Evolutionary conservation across 2,329 filamentous ascomycete species (phyloP), one percentile per base, ranked within the genome.

Genomic region (Colletotrichum sojae): DNA sequence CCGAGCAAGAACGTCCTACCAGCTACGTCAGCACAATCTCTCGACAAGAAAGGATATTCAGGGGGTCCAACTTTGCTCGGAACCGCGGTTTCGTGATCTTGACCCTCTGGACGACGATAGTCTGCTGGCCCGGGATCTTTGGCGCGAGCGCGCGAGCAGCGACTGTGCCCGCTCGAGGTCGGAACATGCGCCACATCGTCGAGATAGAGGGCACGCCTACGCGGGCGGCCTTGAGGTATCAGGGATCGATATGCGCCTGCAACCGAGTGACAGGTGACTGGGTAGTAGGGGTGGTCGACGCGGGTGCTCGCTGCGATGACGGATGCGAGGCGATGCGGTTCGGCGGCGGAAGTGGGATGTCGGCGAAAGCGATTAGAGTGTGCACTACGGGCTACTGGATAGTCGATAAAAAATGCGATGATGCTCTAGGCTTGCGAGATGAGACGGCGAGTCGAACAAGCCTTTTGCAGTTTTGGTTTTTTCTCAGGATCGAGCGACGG

Each of bases 1-100:
- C 79, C 76, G 39, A 82, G 76, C 22, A 78, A 58, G 20, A 73
- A 73, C 18, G 67, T 69, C 25, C 73, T 74, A n/a, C n/a, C 13
- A 8, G 45, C 25, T 18, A 22, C 5, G 51, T 67, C 9, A 60
- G 67, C 36, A 25, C 13, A 18, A 39, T 12, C 3, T 13, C 20
- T n/a, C 22, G 6, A 49, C 6, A 12, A 54, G 16, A 15, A 48
- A 9, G n/a, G 2, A 13, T 15, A 9, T n/a, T 15, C 40, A 2
- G 10, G 4, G n/a, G 18, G 9, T 27, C 52, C 62, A 8, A 72
- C 70, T 60, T 65, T 3, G 70, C 54, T 25, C 59, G 60, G n/a
- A 65, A 60, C 8, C 49, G 53, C 1, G 57, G 31, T 25, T 55
- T 63, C 2, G 62, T 51, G 6, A 73, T 18, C 12, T 69, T 71